Evolutionary conservation across 805 yeast species (phyloP).

Genomic region (Yarrowia porcina): DNA sequence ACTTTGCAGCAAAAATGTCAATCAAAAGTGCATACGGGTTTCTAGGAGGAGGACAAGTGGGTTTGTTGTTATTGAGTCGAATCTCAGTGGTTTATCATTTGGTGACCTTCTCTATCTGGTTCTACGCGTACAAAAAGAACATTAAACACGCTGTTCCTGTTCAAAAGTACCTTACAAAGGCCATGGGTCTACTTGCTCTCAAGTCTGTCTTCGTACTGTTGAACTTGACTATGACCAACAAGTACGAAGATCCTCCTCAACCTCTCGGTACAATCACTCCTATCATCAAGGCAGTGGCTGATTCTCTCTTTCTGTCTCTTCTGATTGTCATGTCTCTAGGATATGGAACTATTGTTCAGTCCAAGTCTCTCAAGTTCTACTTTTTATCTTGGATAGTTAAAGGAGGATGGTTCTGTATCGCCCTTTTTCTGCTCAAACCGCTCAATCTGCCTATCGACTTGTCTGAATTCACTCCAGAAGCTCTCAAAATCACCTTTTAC

Average conservation of each 20-base stretch:
- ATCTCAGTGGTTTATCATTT: not conserved
- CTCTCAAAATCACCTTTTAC: conserved; percentile 7
- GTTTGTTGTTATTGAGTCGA: not conserved
- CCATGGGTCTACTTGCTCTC: not conserved
- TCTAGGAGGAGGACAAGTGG: not conserved
- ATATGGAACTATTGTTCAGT: not conserved
- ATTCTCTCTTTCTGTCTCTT: not conserved
- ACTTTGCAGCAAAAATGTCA: not conserved
- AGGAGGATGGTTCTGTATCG: not conserved
- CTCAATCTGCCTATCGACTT: conserved; percentile 2
- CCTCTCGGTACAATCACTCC: not conserved
- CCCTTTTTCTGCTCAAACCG: not conserved
- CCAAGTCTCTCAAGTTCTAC: not conserved
- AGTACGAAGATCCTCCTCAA: not conserved
- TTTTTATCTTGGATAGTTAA: not conserved
- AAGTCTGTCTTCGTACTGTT: not conserved
- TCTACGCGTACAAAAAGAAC: not conserved
- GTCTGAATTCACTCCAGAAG: not conserved
- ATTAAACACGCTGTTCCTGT: not conserved
- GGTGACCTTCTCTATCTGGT: not conserved
- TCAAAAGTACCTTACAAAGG: not conserved
- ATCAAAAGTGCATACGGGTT: conserved; percentile 5
- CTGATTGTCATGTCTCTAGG: not conserved
- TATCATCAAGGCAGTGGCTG: not conserved
- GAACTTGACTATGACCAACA: not conserved